These are phyloP conservation scores for Gomphus sp. DNA, from an alignment of 1,284 basidiomycete species.

Conservation along the genomic window DNA sequence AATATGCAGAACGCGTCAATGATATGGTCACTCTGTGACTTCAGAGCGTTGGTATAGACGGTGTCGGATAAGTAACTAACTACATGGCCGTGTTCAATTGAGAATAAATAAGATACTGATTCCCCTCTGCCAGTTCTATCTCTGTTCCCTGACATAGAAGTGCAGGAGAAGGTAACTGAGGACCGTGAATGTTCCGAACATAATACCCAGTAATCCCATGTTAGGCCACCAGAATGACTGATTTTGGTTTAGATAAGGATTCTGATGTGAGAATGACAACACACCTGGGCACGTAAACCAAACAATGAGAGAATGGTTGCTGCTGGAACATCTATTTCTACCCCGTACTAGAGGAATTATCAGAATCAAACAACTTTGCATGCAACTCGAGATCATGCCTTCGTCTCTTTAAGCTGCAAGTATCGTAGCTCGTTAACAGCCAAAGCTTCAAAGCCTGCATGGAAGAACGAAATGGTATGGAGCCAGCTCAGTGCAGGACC, in stretches of 20 bases:
- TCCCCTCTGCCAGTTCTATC: constrained; percentile 32
- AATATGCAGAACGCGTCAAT: not conserved
- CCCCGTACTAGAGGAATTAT: constrained; percentile 58
- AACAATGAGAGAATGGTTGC: constrained; percentile 87
- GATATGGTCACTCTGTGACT: not conserved
- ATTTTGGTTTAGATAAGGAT: not conserved
- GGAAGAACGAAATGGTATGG: constrained; percentile 92
- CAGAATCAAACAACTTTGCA: not conserved
- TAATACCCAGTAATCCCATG: constrained; percentile 72
- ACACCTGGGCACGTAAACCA: constrained; percentile 75
- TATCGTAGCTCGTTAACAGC: constrained; percentile 94
- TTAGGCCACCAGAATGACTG: constrained; percentile 97
- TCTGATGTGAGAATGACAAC: constrained; percentile 13
- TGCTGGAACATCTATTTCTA: constrained; percentile 91
- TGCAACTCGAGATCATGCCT: constrained; percentile 37
- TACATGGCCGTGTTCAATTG: not conserved
- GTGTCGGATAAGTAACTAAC: not conserved
- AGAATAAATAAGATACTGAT: not conserved
- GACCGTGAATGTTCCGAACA: constrained; percentile 70
- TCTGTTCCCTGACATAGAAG: constrained; percentile 83
- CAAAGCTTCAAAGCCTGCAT: constrained; percentile 95
- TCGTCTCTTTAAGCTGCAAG: constrained; percentile 84
- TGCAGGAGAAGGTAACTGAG: constrained; percentile 76
- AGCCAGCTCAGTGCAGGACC: constrained; percentile 71
- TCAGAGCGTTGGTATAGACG: not conserved